Evolutionary conservation across 192 early-diverging fungal species (phyloP).

Genomic region (Rhizophagus clarus): DNA sequence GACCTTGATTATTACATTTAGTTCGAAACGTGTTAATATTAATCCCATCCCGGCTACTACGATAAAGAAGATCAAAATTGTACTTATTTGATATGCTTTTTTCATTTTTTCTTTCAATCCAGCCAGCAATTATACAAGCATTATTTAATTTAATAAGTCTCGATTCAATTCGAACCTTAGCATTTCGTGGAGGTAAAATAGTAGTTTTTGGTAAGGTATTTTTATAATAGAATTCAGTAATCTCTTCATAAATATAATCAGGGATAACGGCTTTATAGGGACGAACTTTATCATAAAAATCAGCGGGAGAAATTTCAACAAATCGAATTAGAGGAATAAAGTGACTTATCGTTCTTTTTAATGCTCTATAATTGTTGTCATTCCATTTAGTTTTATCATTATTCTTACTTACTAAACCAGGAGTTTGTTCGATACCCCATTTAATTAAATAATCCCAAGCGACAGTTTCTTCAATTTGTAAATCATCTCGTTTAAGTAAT

Average conservation of each 20-base stretch:
- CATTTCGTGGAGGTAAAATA: background rate
- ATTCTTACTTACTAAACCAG: background rate
- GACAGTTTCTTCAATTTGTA: slow-evolving; percentile 13
- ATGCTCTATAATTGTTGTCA: background rate
- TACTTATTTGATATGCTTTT: background rate
- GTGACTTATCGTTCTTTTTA: background rate
- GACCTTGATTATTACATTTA: too few relatives aligned
- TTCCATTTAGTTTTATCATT: too few relatives aligned
- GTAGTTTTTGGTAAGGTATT: background rate
- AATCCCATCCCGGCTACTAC: background rate
- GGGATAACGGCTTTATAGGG: background rate
- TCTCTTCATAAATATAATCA: background rate
- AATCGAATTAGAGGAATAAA: background rate
- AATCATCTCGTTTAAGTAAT: background rate
- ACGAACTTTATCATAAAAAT: background rate
- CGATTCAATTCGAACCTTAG: background rate
- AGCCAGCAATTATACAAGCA: background rate
- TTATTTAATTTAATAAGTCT: background rate
- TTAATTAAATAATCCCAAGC: slow-evolving; percentile 18
- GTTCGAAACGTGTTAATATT: background rate
- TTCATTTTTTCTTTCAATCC: background rate
- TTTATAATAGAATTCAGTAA: background rate
- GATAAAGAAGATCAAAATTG: slow-evolving; percentile 11
- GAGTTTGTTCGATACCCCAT: slow-evolving; percentile 7
- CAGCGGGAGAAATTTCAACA: background rate